Conservation (phyloP, 805 yeast species). For the Candida boidinii region DNA sequence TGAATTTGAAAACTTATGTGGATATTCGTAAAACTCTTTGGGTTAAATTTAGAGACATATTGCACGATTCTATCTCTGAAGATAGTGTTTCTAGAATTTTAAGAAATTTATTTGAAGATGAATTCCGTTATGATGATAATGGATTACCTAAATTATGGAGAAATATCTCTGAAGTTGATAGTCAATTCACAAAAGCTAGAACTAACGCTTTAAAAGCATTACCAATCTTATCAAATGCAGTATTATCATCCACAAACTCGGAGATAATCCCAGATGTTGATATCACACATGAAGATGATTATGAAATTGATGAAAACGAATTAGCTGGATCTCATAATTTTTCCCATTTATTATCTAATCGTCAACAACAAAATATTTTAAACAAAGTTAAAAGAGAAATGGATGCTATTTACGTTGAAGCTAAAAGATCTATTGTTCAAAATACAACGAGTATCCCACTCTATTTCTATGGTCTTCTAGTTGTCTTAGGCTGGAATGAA, state of each 20-base stretch:
- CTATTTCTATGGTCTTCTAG: slow-evolving; percentile 65
- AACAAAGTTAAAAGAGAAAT: slow-evolving; percentile 63
- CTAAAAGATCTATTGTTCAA: slow-evolving; percentile 77
- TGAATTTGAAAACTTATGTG: slow-evolving; percentile 31
- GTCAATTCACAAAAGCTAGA: slow-evolving; percentile 51
- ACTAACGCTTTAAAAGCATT: slow-evolving; percentile 45
- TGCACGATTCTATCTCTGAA: slow-evolving; percentile 55
- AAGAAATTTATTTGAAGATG: slow-evolving; percentile 75
- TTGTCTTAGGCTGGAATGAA: slow-evolving; percentile 92
- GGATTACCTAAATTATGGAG: slow-evolving; percentile 82
- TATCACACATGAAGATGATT: slow-evolving; percentile 28
- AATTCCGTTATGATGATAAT: slow-evolving; percentile 72
- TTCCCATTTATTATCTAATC: slow-evolving; percentile 46
- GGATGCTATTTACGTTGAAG: slow-evolving; percentile 75
- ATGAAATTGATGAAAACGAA: slow-evolving; percentile 27
- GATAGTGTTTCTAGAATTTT: slow-evolving; percentile 59
- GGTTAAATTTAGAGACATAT: slow-evolving; percentile 48
- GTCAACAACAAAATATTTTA: slow-evolving; percentile 48
- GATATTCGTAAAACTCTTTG: slow-evolving; percentile 52
- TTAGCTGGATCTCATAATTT: slow-evolving; percentile 32
- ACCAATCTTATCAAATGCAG: slow-evolving; percentile 53
- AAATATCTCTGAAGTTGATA: slow-evolving; percentile 64
- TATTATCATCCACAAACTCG: slow-evolving; percentile 35
- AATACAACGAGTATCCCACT: slow-evolving; percentile 75
- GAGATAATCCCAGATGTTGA: slow-evolving; percentile 55